Percentiles rank a stretch among this genome's conserved stretches.
phyloP scores from a whole-genome alignment of 2,329 filamentous ascomycete genomes.

The Diaporthe eres region DNA sequence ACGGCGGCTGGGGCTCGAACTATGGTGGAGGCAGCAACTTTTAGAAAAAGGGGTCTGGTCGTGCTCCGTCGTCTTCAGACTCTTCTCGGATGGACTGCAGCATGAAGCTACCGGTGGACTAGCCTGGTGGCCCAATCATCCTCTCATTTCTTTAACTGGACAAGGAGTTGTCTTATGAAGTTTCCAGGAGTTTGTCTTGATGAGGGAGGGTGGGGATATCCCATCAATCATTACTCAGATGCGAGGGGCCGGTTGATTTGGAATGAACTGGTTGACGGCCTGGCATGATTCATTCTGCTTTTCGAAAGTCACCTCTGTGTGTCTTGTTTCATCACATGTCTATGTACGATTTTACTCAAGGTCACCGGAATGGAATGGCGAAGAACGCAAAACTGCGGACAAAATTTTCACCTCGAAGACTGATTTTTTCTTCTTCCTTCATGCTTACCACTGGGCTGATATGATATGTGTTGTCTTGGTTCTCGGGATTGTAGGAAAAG shows the following conservation, averaged over 20 bases:
- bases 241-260: constrained; percentile 10
- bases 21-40: constrained; percentile 53
- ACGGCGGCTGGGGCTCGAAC: constrained; percentile 71
- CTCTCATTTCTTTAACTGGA: constrained; percentile 17
- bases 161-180: constrained; percentile 25
- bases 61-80: constrained; percentile 34
- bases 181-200: constrained; percentile 29
- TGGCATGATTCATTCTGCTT: constrained; percentile 34
- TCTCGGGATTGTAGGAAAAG: constrained; percentile 14
- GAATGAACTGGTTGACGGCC: constrained; percentile 16
- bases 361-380: constrained; percentile 35
- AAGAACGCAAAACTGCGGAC: constrained; percentile 30
- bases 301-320: constrained; percentile 35
- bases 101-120: constrained; percentile 21
- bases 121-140: constrained; percentile 19
- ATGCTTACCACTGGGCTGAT: constrained; percentile 1
- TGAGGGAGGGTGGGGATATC: constrained; percentile 29
- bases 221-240: constrained; percentile 21
- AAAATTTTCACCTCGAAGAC: constrained; percentile 17
- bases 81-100: constrained; percentile 16
- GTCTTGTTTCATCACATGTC: constrained; percentile 35
- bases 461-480: constrained; percentile 9
- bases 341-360: constrained; percentile 38
- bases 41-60: constrained; percentile 33
- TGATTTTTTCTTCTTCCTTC: neutral